A percentile compares a stretch with the other conserved stretches of the same genome.
Conservation (phyloP, 2,329 filamentous ascomycete genomes). For the Geosmithia putterillii region DNA sequence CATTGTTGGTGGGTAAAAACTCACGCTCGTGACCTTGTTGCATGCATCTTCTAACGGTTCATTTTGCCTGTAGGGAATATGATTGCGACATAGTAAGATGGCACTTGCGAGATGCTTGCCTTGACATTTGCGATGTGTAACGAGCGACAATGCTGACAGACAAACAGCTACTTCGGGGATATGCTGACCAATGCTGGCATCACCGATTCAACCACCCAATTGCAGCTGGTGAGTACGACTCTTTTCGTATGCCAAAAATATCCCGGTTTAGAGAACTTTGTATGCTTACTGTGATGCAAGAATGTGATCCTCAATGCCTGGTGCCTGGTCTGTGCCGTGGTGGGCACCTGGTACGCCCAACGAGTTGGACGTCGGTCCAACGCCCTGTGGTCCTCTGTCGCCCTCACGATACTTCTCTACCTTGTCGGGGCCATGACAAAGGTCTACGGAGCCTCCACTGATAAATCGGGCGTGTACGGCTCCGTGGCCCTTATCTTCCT, state of each 20-base stretch:
- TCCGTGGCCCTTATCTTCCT: conserved; percentile 17
- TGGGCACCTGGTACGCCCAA: conserved; percentile 29
- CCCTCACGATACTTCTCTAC: conserved; percentile 34
- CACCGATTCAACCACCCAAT: conserved; percentile 25
- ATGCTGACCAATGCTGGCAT: conserved; percentile 32
- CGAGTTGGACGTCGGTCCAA: conserved; percentile 24
- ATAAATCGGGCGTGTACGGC: conserved; percentile 24
- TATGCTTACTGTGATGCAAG: no score
- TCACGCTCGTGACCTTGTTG: no score
- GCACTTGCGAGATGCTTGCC: no score
- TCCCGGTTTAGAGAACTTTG: conserved; percentile 5
- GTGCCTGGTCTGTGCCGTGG: conserved; percentile 27
- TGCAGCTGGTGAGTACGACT: no score
- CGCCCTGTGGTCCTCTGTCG: conserved; percentile 20
- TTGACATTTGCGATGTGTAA: no score
- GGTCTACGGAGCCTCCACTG: conserved; percentile 10
- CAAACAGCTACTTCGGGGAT: conserved; percentile 12
- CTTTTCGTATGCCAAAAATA: conserved; percentile 12
- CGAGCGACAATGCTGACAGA: not conserved
- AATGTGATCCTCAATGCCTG: conserved; percentile 40
- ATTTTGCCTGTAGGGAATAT: no score
- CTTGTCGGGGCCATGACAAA: conserved; percentile 38
- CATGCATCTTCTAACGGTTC: no score
- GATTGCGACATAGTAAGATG: no score
- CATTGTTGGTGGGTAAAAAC: conserved; percentile 18